Conservation (phyloP, 192 early-diverging fungal genomes). For the Martensiomyces pterosporus region DNA sequence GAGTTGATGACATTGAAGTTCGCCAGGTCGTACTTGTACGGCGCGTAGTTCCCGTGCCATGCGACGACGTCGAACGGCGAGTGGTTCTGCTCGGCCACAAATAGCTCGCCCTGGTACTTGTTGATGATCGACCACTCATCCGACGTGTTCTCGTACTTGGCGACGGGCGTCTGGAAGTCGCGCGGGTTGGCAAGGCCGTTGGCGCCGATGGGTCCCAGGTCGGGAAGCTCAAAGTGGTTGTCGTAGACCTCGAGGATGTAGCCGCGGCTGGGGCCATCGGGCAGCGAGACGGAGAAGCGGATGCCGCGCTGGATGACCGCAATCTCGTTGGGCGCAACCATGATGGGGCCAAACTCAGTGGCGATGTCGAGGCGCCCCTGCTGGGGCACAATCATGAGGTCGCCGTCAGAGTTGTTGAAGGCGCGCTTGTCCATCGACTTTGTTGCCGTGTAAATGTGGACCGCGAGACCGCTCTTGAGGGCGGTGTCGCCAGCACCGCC, state of each 20-base stretch:
- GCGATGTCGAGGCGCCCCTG: conserved; percentile 81
- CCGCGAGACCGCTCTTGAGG: conserved; percentile 71
- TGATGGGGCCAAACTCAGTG: conserved; percentile 85
- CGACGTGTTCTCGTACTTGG: conserved; percentile 64
- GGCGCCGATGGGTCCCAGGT: conserved; percentile 92
- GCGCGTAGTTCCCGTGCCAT: conserved; percentile 95
- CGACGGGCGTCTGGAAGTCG: conserved; percentile 87
- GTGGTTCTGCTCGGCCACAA: conserved; percentile 68
- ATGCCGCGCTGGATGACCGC: conserved; percentile 91
- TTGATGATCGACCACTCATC: conserved; percentile 64
- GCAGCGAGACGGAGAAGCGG: conserved; percentile 73
- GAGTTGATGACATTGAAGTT: conserved; percentile 78
- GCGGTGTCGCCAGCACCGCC: conserved; percentile 83
- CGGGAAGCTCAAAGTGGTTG: conserved; percentile 89
- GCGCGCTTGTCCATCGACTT: conserved; percentile 70
- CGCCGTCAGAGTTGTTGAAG: conserved; percentile 90
- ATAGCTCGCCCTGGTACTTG: conserved; percentile 84
- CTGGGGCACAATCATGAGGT: conserved; percentile 90
- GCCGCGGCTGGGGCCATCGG: conserved; percentile 80
- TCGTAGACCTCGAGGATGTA: conserved; percentile 89
- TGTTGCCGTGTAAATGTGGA: conserved; percentile 80
- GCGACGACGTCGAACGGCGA: conserved; percentile 95
- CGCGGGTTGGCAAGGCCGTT: conserved; percentile 94
- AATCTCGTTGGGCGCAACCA: conserved; percentile 86
- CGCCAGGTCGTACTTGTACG: conserved; percentile 80